Evolutionary conservation across 2,329 filamentous ascomycete species (phyloP), one percentile per base, ranked within the genome.

Genomic region (Penicillium sp.): DNA sequence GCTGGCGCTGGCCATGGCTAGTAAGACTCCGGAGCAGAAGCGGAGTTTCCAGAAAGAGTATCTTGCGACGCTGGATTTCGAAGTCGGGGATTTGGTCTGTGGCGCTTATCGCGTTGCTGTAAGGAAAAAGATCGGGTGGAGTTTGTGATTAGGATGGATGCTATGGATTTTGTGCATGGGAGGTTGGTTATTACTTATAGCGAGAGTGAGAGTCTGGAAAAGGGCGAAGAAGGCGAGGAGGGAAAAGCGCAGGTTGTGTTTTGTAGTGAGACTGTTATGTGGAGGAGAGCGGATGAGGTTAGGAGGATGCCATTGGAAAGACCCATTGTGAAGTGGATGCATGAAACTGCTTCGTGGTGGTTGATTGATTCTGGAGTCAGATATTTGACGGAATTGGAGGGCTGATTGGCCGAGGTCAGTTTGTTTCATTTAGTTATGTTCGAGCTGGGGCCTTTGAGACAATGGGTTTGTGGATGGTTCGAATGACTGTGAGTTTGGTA

Each of bases 321-420:
- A 14, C 53, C 54, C 11, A n/a, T 64, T 26, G 11, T 66, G n/a
- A 60, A 58, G 9, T 72, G 63, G 49, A 51, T 73, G 51, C 69
- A 74, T 56, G 70, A 73, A 48, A 59, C 66, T 30, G 65, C 67
- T 18, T 48, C 69, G 27, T 73, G 70, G 71, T 73, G 70, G 69
- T 60, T 74, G 52, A 47, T 73, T 48, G 70, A 70, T 51, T 70
- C 68, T 9, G 70, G 70, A 4, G 61, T 68, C 18, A 46, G 45
- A 19, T 73, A 70, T 63, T 34, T 73, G 58, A 60, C 53, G 47
- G 62, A 62, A 27, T 27, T 67, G 47, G 61, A 65, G 34, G 16
- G 10, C 32, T 60, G 34, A 49, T 29, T 9, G 39, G 13, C 18
- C 5, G n/a, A 14, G 9, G 18, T 30, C 3, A 2, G n/a, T 3